Evolutionary conservation across 2,329 filamentous ascomycete genomes (phyloP), one percentile per base, ranked within the genome.

Genomic region (Ceratocystis alfenasii): DNA sequence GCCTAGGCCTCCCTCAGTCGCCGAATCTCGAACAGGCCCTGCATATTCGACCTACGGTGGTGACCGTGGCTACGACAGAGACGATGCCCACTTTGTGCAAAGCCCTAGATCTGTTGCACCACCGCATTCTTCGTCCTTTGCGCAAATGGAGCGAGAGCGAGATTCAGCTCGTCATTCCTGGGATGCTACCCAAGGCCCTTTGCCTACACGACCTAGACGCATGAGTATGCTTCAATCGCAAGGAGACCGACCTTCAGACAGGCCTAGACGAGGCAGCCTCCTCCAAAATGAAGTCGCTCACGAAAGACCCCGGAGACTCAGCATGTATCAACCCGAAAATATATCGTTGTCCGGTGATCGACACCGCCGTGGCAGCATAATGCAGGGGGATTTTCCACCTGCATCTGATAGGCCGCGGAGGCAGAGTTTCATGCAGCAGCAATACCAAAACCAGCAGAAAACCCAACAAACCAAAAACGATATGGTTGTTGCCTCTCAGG

Each of bases 401-500:
- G 45, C 45, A 1, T 5, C 44, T 6, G 61, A 63, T 25, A 41
- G 61, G 28, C 10, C 46, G 0, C 65, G 61, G 25, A 63, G 61
- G 20, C 28, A 48, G 15, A 66, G 61, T 28, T 48, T 63, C n/a
- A 53, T 62, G 25, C 62, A 67, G 46, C 55, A 62, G 22, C 57
- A 66, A 5, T 57, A 66, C 20, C 59, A 62, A 7, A 44, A 61
- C 30, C 25, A 64, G 20, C 62, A 67, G 17, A 53, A 66, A 22
- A 53, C 61, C 15, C 65, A 67, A 33, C 50, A 64, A 12, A n/a
- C 55, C 3, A 59, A 59, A 59, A 59, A 59, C 17, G 55, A 59
- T 4, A 12, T 20, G 28, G 28, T 30, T 30, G 5, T 59, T 15
- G 17, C 55, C 17, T n/a, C 55, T 59, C 55, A 59, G 8, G 55